Evolutionary conservation across 2,329 filamentous ascomycete species (phyloP).

Genomic region (Pseudopithomyces maydicus): DNA sequence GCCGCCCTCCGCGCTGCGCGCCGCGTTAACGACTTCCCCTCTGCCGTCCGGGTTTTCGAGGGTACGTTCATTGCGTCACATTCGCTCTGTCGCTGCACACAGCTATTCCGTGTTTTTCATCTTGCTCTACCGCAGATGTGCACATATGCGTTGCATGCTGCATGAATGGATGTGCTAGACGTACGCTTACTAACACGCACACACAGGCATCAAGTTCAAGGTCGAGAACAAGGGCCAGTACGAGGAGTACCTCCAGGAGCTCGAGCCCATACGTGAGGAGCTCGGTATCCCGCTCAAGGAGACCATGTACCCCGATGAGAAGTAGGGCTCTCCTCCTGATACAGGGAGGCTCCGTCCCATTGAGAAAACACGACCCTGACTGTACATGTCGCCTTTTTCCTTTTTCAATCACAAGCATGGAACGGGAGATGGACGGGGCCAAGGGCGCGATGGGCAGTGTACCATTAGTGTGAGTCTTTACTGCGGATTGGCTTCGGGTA

Average conservation of each 20-base stretch:
- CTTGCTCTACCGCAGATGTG: not conserved
- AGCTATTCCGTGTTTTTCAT: not conserved
- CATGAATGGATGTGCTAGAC: not conserved
- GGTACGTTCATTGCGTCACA: slow-evolving; percentile 61
- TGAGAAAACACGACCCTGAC: slow-evolving; percentile 16
- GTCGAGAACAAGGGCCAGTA: slow-evolving; percentile 99
- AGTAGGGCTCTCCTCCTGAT: slow-evolving; percentile 20
- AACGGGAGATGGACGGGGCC: not conserved
- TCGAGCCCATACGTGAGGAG: slow-evolving; percentile 91
- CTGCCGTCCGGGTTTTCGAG: slow-evolving; percentile 97
- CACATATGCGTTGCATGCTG: not conserved
- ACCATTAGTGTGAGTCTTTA: slow-evolving; percentile 33
- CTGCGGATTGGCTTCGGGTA: slow-evolving; percentile 12
- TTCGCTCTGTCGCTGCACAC: not conserved
- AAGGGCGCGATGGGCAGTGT: slow-evolving; percentile 14
- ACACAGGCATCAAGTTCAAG: slow-evolving; percentile 93
- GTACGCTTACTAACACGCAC: slow-evolving; percentile 28
- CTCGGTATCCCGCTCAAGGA: slow-evolving; percentile 91
- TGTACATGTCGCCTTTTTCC: slow-evolving; percentile 29
- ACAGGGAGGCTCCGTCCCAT: slow-evolving; percentile 15
- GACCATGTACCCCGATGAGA: slow-evolving; percentile 76
- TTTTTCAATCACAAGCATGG: slow-evolving; percentile 13
- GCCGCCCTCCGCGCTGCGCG: slow-evolving; percentile 92
- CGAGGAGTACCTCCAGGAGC: slow-evolving; percentile 91
- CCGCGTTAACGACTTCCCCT: slow-evolving; percentile 98